These are phyloP conservation scores for Zopfia rhizophila DNA, from an alignment of 2,329 filamentous ascomycete species.

Conservation along the genomic window DNA sequence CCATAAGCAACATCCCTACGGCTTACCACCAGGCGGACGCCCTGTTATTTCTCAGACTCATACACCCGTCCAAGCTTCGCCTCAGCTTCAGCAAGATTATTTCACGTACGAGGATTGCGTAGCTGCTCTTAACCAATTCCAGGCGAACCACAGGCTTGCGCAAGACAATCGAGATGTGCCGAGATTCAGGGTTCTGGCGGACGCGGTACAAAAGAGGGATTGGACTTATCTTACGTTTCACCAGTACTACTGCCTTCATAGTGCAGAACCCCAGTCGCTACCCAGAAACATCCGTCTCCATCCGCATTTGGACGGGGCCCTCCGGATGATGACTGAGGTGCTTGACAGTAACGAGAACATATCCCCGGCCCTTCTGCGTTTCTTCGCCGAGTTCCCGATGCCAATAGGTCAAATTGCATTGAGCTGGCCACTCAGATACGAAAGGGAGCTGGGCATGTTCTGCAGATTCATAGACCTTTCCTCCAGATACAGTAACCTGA, in stretches of 20 bases:
- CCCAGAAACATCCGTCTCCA: slow-evolving; percentile 52
- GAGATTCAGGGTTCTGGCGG: slow-evolving; percentile 49
- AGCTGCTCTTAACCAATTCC: slow-evolving; percentile 17
- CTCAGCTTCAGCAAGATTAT: slow-evolving; percentile 15
- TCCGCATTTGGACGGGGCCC: slow-evolving; percentile 35
- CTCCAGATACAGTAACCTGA: slow-evolving; percentile 19
- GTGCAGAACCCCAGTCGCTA: slow-evolving; percentile 47
- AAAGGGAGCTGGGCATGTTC: slow-evolving; percentile 46
- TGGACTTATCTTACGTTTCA: slow-evolving; percentile 43
- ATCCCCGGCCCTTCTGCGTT: slow-evolving; percentile 52
- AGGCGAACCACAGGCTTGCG: not conserved
- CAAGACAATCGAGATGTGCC: slow-evolving; percentile 25
- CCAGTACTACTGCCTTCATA: slow-evolving; percentile 41
- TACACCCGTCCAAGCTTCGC: not conserved
- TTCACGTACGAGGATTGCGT: slow-evolving; percentile 26
- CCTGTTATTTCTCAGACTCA: too few relatives aligned
- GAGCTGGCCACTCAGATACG: slow-evolving; percentile 35
- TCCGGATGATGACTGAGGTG: slow-evolving; percentile 54
- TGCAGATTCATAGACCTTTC: slow-evolving; percentile 56
- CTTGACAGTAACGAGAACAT: slow-evolving; percentile 59
- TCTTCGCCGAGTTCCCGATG: slow-evolving; percentile 62
- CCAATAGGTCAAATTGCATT: slow-evolving; percentile 38
- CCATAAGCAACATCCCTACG: too few relatives aligned
- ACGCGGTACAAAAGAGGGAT: slow-evolving; percentile 40
- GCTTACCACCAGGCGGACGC: too few relatives aligned